Base-by-base conservation (phyloP, 192 early-diverging fungal genomes). In the Dissophora globulifera region DNA sequence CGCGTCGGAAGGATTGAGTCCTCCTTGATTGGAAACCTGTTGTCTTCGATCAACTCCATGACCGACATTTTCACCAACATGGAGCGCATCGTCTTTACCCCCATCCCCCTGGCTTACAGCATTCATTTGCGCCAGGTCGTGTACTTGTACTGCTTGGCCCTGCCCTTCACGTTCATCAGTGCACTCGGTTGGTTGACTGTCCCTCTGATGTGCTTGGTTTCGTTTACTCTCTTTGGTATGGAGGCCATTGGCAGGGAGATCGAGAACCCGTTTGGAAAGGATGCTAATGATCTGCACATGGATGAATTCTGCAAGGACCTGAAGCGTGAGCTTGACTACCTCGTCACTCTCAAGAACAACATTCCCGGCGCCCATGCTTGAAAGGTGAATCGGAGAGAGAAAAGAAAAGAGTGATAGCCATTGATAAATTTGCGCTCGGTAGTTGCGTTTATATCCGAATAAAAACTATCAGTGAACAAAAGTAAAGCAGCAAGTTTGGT, bases 201-300 rank as follows among this genome's bases (percentile, higher is more conserved):
- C 42, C 86, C 91, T 13, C 65, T 89, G 16, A 75, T 88, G 38
- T 66, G 83, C 32, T 58, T 95, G 3, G 83, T 88, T 27, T 68
- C 86, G 2, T 93, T 93, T 69, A 86, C 78, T 2, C 79, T 93
- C 62, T 86, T 93, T 50, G 94, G 94, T 65, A 90, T 94, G 67
- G 89, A 93, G 62, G 84, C 82, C 35, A 94, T 94, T 67, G 72
- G 79, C 58, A 51, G 50, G 11, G 89, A 94, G 81, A 93, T 95
- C 53, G 93, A 95, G 69, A 93, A 95, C 78, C 94, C 94, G 20
- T 66, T 86, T 51, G 85, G 81, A 66, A 75, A 79, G 46, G 79
- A 85, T 43, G 59, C 64, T 19, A 88, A 88, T 58, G 85, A 86
- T 70, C 49, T 88, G 25, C 82, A 83, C 30, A 61, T 87, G 60